Percentiles rank a stretch among this genome's conserved stretches.
phyloP scores from a whole-genome alignment of 225 moss, liverwort and hornwort genomes.

The Ulota crispa region DNA sequence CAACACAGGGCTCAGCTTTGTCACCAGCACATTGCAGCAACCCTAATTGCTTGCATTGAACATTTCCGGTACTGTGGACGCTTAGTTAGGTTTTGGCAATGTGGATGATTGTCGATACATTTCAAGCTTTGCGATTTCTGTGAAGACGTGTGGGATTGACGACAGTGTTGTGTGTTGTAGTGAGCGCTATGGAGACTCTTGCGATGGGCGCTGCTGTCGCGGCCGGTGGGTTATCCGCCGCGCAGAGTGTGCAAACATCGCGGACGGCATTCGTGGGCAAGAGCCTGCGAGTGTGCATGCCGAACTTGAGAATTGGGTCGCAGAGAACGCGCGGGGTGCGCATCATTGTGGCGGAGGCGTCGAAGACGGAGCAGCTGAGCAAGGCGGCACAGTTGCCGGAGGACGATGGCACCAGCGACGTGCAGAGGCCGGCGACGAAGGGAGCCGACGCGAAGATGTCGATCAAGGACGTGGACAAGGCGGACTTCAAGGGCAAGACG shows the following conservation, averaged over 20 bases:
- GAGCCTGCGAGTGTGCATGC: constrained; percentile 32
- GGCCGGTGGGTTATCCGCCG: constrained; percentile 35
- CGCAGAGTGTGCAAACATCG: constrained; percentile 35
- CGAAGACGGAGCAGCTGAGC: constrained; percentile 62
- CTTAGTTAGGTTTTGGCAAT: not conserved
- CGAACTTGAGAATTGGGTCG: constrained; percentile 1
- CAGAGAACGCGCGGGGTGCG: constrained; percentile 25
- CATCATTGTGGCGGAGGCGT: constrained; percentile 48
- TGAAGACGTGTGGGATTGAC: not conserved
- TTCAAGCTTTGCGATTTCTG: not conserved
- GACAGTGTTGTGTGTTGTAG: not conserved
- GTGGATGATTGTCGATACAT: not conserved
- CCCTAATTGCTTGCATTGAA: not conserved
- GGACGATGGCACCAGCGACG: constrained; percentile 61
- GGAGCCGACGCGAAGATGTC: constrained; percentile 73
- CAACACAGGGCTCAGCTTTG: not conserved
- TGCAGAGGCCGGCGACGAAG: constrained; percentile 49
- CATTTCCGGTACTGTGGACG: not conserved
- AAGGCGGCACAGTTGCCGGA: constrained; percentile 59
- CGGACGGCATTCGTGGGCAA: constrained; percentile 46
- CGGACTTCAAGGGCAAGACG: constrained; percentile 66
- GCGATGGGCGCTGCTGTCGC: constrained; percentile 53
- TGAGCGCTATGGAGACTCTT: constrained; percentile 46
- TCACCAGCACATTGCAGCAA: not conserved
- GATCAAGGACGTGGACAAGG: constrained; percentile 58